Evolutionary conservation across 2,329 filamentous ascomycete species (phyloP), one percentile per base, ranked within the genome.

Genomic region (Canariomyces notabilis): DNA sequence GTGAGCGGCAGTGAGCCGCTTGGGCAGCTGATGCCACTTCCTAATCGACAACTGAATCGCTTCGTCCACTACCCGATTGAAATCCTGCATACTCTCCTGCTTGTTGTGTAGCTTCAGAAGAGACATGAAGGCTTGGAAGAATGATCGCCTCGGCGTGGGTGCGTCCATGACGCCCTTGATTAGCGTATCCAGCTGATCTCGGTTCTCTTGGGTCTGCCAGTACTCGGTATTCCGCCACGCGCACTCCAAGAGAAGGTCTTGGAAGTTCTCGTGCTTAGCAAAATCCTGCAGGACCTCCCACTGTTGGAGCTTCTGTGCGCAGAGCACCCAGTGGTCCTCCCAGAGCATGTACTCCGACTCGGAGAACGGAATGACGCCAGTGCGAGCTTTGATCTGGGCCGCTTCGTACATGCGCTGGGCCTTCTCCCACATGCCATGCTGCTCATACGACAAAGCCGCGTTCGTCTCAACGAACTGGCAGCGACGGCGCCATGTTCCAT

Each of bases 371-470:
- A 97, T 82, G n/a, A 91, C 88, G 42, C 90, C 93, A 0, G 91
- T 97, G 37, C 94, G 82, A 36, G 94, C 93, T 66, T 97, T 98
- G 64, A 98, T 89, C 66, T 98, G 94, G 0, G 94, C 93, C 46
- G 85, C 85, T 66, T 99, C 93, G 65, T 97, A 98, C 71, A 96
- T 85, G 61, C 87, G 87, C 68, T 98, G 94, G 1, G 94, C 90
- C 68, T 97, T 97, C 60, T 98, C 93, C 94, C 93, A 98, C 80
- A 97, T 95, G 38, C 93, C 93, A 59, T 95, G 95, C 64, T 99
- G 94, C 69, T 99, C 94, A 58, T 96, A 98, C 0, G 93, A 98
- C 6, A 99, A 73, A 1, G 90, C 93, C 12, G 93, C 89, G 62
- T 98, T 99, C 7, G 90, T 97, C 71, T 98, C 94, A 5, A 98